These are phyloP conservation scores for Fraxinus nigra DNA, from an alignment of 305 asterid species.

Conservation along the genomic window DNA sequence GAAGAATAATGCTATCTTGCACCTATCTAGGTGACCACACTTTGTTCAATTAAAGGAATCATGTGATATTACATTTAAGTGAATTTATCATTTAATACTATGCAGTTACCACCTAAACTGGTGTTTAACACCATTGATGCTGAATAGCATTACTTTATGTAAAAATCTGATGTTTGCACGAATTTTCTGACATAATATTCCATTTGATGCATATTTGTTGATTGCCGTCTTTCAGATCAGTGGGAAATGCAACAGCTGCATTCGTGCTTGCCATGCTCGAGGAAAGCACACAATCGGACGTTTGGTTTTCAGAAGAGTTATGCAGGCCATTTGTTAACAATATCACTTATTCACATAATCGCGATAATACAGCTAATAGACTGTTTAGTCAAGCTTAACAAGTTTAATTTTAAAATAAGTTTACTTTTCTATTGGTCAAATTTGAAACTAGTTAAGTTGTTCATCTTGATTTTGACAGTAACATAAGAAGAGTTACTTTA, in stretches of 20 bases:
- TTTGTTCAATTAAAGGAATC: background rate
- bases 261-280: constrained; percentile 75
- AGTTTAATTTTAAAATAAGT: background rate
- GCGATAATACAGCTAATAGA: background rate
- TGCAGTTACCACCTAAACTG: background rate
- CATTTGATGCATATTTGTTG: background rate
- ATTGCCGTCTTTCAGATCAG: constrained; percentile 53
- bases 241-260: constrained; percentile 65
- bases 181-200: background rate
- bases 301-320: constrained; percentile 94
- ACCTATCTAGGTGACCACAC: background rate
- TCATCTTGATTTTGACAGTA: background rate
- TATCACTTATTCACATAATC: background rate
- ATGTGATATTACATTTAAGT: background rate
- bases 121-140: background rate
- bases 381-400: background rate
- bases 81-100: background rate
- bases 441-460: background rate
- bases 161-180: background rate
- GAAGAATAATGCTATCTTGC: background rate
- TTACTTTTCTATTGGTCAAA: background rate
- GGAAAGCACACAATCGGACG: constrained; percentile 82
- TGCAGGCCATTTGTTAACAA: background rate
- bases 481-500: background rate
- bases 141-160: background rate